Conservation (phyloP, 306 rosid species). For the Ormosia semicastrata region DNA sequence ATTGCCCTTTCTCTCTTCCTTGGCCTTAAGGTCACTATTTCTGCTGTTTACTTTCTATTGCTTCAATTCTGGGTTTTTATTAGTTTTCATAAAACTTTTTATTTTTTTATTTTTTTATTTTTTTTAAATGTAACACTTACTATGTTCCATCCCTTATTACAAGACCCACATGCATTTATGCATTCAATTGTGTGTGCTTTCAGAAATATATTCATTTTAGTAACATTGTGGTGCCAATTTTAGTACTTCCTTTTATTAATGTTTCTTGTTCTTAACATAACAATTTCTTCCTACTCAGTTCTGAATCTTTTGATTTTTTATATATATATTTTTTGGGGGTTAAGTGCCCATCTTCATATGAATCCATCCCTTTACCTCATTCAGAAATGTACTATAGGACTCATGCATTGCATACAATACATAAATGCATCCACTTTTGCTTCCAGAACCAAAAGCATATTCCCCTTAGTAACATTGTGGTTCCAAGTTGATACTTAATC, state of each 20-base stretch:
- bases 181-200: not conserved
- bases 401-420: not conserved
- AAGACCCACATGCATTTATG: not conserved
- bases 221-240: not conserved
- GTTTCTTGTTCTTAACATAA: conserved; percentile 56
- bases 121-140: not conserved
- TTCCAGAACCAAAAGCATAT: not conserved
- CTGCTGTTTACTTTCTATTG: not conserved
- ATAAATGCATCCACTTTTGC: not conserved
- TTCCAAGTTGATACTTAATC: conserved; percentile 11
- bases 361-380: not conserved
- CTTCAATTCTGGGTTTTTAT: not conserved
- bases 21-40: conserved; percentile 66
- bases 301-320: not conserved
- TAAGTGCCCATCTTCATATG: not conserved
- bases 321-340: not conserved
- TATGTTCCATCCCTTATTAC: not conserved
- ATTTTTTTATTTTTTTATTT: not conserved
- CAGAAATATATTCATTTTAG: not conserved
- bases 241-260: not conserved
- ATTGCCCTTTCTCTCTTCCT: conserved; percentile 86
- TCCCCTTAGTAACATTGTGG: not conserved
- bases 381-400: not conserved
- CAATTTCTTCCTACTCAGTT: not conserved
- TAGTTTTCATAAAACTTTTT: not conserved